Percentiles rank a stretch among this genome's conserved stretches.
phyloP scores from a whole-genome alignment of 257 asterid species.

The Echites panduratus region DNA sequence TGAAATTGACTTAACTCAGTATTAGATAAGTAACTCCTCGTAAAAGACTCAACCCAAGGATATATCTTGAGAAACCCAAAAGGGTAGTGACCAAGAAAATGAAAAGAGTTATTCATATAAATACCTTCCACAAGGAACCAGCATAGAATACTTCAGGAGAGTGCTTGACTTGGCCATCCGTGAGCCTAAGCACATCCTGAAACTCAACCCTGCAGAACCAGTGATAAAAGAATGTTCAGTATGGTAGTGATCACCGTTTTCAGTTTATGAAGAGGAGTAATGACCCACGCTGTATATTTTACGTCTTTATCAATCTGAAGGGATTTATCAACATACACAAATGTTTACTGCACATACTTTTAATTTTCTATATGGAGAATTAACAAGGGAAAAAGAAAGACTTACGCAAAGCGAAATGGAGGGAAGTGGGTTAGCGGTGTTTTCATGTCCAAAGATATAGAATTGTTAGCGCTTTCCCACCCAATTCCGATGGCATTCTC shows the following conservation, averaged over 20 bases:
- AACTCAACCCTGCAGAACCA: conserved; percentile 72
- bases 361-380: conserved; percentile 8
- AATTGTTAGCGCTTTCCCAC: conserved; percentile 65
- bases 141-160: conserved; percentile 91
- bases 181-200: conserved; percentile 83
- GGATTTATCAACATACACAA: not conserved
- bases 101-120: conserved; percentile 10
- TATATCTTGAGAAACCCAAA: conserved; percentile 3
- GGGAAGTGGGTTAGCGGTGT: conserved; percentile 95
- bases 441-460: conserved; percentile 83
- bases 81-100: not conserved
- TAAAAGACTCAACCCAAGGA: conserved; percentile 11
- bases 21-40: not conserved
- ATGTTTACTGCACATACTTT: not conserved
- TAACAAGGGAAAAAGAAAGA: conserved; percentile 19
- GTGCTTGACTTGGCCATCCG: conserved; percentile 92
- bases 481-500: conserved; percentile 55
- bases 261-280: not conserved
- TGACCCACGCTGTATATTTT: not conserved
- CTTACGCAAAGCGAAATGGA: conserved; percentile 97
- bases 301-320: not conserved
- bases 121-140: conserved; percentile 97
- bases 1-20: conserved; percentile 12
- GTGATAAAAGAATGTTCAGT: not conserved
- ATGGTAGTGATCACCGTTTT: not conserved